Evolutionary conservation across 169 alveolate species (phyloP).

Genomic region (Plasmodium coatneyi): DNA sequence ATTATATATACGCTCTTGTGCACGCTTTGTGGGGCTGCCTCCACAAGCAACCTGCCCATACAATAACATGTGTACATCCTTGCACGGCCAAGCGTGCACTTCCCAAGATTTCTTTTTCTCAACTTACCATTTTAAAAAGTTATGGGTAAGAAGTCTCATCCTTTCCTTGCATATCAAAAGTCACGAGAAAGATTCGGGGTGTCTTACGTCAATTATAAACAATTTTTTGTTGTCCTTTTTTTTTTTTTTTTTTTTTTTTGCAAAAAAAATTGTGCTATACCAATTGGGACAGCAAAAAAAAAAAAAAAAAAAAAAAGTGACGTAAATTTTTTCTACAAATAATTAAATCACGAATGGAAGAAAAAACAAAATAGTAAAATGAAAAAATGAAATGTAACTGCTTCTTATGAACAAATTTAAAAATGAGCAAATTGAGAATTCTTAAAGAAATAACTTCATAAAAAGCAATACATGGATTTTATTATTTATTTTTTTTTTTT

Average conservation of each 20-base stretch:
- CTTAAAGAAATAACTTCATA: background rate
- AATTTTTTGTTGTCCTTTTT: background rate
- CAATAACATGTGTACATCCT: background rate
- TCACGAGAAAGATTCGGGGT: background rate
- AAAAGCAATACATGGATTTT: background rate
- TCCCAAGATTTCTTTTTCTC: background rate
- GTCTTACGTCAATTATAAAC: background rate
- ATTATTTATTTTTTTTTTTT: background rate
- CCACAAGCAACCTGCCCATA: background rate
- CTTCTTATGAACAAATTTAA: background rate
- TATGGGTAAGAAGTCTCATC: conserved; percentile 85
- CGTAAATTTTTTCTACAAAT: background rate
- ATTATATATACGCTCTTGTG: background rate
- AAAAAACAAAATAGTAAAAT: background rate
- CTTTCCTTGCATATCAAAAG: conserved; percentile 17
- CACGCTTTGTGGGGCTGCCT: background rate
- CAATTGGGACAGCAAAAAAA: background rate
- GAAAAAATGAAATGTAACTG: background rate
- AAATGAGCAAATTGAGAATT: background rate
- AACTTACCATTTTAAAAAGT: conserved; percentile 84
- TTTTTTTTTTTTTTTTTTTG: background rate
- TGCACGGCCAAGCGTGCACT: background rate
- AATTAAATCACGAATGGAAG: background rate
- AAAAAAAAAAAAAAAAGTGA: background rate
- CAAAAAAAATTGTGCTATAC: background rate